Percentiles rank a stretch among this genome's conserved stretches.
Evolutionary conservation across 257 asterid species (phyloP).

Genomic region (Anisodus tanguticus): DNA sequence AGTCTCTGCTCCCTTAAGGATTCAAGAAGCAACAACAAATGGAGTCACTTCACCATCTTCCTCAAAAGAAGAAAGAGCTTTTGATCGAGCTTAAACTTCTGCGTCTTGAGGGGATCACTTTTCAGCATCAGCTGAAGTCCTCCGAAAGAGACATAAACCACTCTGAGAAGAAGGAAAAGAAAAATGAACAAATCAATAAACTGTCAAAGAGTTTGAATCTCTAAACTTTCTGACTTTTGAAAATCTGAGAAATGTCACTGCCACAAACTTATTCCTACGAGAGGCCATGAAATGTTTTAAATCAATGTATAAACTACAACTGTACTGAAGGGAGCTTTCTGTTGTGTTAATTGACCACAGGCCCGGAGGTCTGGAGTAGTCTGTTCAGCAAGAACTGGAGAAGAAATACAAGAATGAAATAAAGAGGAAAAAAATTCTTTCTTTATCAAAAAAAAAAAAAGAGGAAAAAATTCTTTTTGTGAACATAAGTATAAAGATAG

Average conservation of each 20-base stretch:
- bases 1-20: background rate
- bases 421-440: background rate
- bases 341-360: constrained; percentile 5
- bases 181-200: constrained; percentile 17
- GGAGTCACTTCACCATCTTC: constrained; percentile 54
- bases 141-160: constrained; percentile 73
- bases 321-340: background rate
- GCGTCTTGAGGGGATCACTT: constrained; percentile 61
- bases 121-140: constrained; percentile 88
- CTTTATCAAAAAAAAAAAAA: too few relatives aligned
- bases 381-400: constrained; percentile 21
- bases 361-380: too few relatives aligned
- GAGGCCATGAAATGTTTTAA: background rate
- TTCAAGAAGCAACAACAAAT: constrained; percentile 7
- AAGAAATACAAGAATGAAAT: background rate
- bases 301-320: background rate
- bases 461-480: background rate
- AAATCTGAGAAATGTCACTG: background rate
- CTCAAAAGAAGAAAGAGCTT: constrained; percentile 80
- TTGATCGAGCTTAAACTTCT: constrained; percentile 61
- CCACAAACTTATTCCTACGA: background rate
- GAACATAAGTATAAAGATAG: background rate
- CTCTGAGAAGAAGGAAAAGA: constrained; percentile 46
- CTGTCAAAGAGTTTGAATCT: constrained; percentile 23
- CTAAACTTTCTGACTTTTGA: background rate